Percentiles rank a stretch among this genome's conserved stretches.
These are phyloP conservation scores for Gossypium davidsonii DNA, from an alignment of 441 rosid species.

Conservation along the genomic window DNA sequence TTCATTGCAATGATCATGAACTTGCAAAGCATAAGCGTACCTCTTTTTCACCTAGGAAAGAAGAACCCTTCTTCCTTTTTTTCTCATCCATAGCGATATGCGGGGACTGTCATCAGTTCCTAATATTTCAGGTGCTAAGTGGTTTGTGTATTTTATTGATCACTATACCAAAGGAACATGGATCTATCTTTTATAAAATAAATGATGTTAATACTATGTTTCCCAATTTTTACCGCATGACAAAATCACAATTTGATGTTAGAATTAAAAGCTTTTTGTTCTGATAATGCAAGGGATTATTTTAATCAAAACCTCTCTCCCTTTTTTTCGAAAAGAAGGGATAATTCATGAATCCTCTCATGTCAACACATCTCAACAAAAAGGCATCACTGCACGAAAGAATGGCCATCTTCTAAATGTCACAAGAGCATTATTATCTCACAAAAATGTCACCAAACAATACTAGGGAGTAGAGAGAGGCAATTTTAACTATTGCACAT, in stretches of 20 bases:
- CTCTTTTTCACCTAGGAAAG: not conserved
- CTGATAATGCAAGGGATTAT: not conserved
- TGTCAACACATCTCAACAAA: not conserved
- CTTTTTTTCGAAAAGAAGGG: not conserved
- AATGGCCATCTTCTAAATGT: not conserved
- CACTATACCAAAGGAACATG: not conserved
- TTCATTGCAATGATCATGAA: not conserved
- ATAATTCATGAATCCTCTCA: not conserved
- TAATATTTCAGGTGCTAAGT: not conserved
- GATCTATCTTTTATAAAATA: not conserved
- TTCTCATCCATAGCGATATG: not conserved
- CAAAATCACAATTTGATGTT: not conserved
- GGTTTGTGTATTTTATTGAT: not conserved
- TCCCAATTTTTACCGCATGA: not conserved
- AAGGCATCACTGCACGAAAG: not conserved
- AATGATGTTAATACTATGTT: not conserved
- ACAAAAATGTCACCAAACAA: not conserved
- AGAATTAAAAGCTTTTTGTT: not conserved
- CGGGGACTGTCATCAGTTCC: not conserved
- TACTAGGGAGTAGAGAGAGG: not conserved
- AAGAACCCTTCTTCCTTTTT: not conserved
- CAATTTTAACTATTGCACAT: not conserved
- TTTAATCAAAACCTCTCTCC: not conserved
- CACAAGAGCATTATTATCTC: not conserved
- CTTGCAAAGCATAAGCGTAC: not conserved